Evolutionary conservation across 805 yeast genomes (phyloP), one percentile per base, ranked within the genome.

Genomic region (Kuraishia hungarica): DNA sequence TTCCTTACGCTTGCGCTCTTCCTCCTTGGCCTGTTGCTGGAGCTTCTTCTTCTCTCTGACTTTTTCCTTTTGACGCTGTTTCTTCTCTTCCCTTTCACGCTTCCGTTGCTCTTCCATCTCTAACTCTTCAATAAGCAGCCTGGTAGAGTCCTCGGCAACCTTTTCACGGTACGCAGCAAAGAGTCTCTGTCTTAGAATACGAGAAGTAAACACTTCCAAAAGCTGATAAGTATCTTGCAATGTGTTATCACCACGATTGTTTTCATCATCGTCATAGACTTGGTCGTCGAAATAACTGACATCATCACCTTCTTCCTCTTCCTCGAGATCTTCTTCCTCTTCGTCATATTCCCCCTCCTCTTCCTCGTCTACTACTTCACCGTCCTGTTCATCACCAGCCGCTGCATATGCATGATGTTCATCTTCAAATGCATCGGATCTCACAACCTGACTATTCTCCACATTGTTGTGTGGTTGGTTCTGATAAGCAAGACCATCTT

Each of bases 201-300:
- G 82, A 3, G 94, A 86, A 1, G 92, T 88, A 55, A 90, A 87
- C 54, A 88, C 76, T 62, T 89, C 90, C 58, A 92, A 79, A 76
- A 89, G 79, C 24, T 87, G 82, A 46, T 92, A 86, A 13, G 93
- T 86, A 69, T 91, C 96, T 62, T 82, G 85, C 63, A 88, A 82
- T 66, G 64, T 74, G n/a, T 73, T 79, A 11, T 69, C 74, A 2
- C 71, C 77, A 4, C 73, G 76, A 15, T 70, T 74, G 2, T 72
- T 71, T 1, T 73, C 71, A 2, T 70, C 73, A 13, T 71, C 72
- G 8, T 72, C 75, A 20, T 53, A 22, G 2, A 72, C 71, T 1
- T 73, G 70, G 2, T 70, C 73, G 15, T 71, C 72, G 8, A 20
- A 43, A 20, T 5, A 49, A 5, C 28, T 74, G 2, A 72, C 71